These are phyloP conservation scores for Mangifera indica DNA, from an alignment of 345 rosid genomes.

Conservation along the genomic window DNA sequence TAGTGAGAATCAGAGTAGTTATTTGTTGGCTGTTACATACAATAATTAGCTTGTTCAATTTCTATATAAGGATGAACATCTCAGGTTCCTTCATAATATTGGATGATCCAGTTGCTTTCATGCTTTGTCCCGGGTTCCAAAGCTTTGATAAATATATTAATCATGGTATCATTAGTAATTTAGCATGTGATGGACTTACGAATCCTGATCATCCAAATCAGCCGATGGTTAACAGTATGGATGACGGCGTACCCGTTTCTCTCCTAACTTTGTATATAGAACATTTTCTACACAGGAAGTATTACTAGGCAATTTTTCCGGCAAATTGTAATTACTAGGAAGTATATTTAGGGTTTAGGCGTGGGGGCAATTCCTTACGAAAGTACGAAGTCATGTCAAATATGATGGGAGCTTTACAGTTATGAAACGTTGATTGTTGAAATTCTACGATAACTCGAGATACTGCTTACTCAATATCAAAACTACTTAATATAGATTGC, in stretches of 20 bases:
- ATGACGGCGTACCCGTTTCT: not conserved
- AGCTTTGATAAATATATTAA: too few species aligned
- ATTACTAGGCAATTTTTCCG: too few species aligned
- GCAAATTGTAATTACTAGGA: too few species aligned
- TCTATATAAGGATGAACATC: not conserved
- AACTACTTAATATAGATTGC: constrained; percentile 12
- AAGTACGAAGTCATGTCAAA: too few species aligned
- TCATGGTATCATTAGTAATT: too few species aligned
- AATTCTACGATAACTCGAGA: constrained; percentile 20
- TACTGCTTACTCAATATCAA: not conserved
- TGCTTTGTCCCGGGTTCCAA: not conserved
- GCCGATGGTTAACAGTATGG: too few species aligned
- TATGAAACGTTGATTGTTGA: constrained; percentile 14
- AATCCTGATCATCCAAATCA: too few species aligned
- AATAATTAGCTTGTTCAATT: not conserved
- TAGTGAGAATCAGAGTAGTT: not conserved
- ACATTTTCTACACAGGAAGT: too few species aligned
- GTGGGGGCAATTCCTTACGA: too few species aligned
- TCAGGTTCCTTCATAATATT: not conserved
- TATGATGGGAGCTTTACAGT: not conserved
- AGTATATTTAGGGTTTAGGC: too few species aligned
- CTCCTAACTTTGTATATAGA: too few species aligned
- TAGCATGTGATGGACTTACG: not conserved
- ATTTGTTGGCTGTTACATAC: too few species aligned
- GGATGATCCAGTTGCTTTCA: not conserved